A percentile compares a stretch with the other conserved stretches of the same genome.
These are phyloP conservation scores for Dichomitus squalens DNA, from an alignment of 1,284 basidiomycete genomes.

Conservation along the genomic window DNA sequence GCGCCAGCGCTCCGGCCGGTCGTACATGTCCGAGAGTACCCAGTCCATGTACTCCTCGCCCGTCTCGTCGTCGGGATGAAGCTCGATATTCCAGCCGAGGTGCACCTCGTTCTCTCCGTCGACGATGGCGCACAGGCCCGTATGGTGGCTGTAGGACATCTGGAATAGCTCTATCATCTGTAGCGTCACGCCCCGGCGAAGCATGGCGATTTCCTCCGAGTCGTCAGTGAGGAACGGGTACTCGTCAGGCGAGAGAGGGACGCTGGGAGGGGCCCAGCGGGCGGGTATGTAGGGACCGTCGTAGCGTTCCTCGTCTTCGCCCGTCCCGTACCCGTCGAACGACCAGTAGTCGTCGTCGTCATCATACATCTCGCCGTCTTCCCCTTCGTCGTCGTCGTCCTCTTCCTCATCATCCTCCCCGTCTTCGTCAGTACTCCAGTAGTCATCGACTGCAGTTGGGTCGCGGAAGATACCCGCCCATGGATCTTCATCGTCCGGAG, in stretches of 20 bases:
- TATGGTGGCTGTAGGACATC: slow-evolving; percentile 54
- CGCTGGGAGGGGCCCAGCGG: slow-evolving; percentile 59
- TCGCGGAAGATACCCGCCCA: slow-evolving; percentile 68
- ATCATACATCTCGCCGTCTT: slow-evolving; percentile 30
- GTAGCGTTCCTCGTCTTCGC: slow-evolving; percentile 37
- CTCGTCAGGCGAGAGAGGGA: slow-evolving; percentile 39
- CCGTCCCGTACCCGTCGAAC: slow-evolving; percentile 37
- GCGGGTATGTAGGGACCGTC: slow-evolving; percentile 44
- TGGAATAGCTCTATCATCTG: slow-evolving; percentile 59
- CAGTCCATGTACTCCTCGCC: slow-evolving; percentile 56
- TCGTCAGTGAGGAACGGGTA: slow-evolving; percentile 39
- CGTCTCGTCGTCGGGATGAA: slow-evolving; percentile 48
- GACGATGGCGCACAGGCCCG: slow-evolving; percentile 48
- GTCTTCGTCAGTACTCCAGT: slow-evolving; percentile 44
- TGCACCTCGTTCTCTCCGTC: slow-evolving; percentile 48
- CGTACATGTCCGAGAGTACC: slow-evolving; percentile 49
- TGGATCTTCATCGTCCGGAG: slow-evolving; percentile 48
- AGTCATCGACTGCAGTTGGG: slow-evolving; percentile 41
- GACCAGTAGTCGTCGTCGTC: slow-evolving; percentile 39
- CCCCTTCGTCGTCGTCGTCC: slow-evolving; percentile 38
- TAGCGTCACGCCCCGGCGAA: slow-evolving; percentile 61
- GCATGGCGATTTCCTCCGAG: slow-evolving; percentile 45
- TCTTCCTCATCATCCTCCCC: slow-evolving; percentile 36
- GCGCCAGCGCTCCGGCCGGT: slow-evolving; percentile 53
- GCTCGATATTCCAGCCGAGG: slow-evolving; percentile 67